Base-by-base conservation (phyloP, 345 rosid genomes). In the Ceriops zippeliana region DNA sequence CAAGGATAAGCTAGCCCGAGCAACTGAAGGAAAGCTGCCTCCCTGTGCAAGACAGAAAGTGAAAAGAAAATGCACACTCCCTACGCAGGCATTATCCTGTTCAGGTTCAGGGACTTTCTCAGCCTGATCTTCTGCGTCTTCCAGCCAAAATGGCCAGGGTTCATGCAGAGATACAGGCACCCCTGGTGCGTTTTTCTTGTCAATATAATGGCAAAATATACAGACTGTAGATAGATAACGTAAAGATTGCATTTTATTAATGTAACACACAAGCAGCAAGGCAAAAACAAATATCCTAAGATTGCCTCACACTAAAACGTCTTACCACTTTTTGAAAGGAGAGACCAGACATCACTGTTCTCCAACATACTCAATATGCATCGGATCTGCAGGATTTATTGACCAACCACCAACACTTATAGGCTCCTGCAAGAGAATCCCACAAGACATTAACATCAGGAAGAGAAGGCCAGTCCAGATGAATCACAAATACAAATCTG, bases 91-190 rank as follows among this genome's bases (percentile, higher is more conserved):
- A 91, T 95, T 91, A 90, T 82, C 99, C 99, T 88, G 99, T 85
- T 95, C 99, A 95, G 99, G 99, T 91, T 90, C 99, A 76, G 99
- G 99, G 97, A 90, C 99, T 90, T 84, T 95, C 99, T 91, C 99
- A 95, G 99, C 99, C 98, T 83, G 82, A 73, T 69, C 86, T 78
- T 79, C 85, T 66, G 61, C 70, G 60, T 67, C 66, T 24, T 70
- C 63, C 61, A 47, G 82, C 74, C 56, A 65, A 42, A 42, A 58
- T 51, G 63, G 81, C 68, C 38, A 62, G 78, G 66, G 66, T 67
- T 78, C 63, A 60, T 35, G 84, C 89, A 73, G 90, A n/a, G 20
- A 79, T 75, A 63, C 90, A 86, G 93, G 90, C 92, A 91, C 93
- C 99, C 98, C 99, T 80, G 97, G 99, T 91, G 99, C 99, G 77